Conservation (phyloP, 805 yeast genomes). For the Saccharomycopsis sp. region DNA sequence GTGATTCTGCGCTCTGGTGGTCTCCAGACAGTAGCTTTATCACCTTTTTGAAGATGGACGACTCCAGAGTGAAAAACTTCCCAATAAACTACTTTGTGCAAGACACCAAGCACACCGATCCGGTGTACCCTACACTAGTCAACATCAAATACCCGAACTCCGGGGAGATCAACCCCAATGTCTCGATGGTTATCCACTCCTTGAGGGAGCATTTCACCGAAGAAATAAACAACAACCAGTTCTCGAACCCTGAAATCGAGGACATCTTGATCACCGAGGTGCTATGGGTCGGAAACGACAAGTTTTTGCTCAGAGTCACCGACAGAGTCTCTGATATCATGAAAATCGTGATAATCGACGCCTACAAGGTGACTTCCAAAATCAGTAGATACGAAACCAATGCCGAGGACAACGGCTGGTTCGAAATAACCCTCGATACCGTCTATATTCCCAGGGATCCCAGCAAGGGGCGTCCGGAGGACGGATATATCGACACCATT, state of each 20-base stretch:
- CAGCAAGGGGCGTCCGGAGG: conserved; percentile 35
- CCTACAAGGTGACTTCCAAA: conserved; percentile 30
- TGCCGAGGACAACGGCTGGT: conserved; percentile 56
- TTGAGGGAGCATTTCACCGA: conserved; percentile 29
- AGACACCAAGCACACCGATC: conserved; percentile 21
- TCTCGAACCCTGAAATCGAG: conserved; percentile 30
- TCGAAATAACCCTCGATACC: conserved; percentile 66
- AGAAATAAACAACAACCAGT: conserved; percentile 37
- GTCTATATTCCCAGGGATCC: conserved; percentile 47
- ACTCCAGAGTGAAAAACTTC: conserved; percentile 48
- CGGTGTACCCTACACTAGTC: conserved; percentile 40
- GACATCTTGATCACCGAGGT: conserved; percentile 59
- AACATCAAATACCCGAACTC: conserved; percentile 66
- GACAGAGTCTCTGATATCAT: conserved; percentile 63
- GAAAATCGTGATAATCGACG: conserved; percentile 49
- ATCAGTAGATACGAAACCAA: conserved; percentile 42
- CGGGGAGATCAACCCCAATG: conserved; percentile 54
- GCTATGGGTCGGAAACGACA: conserved; percentile 55
- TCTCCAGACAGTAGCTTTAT: conserved; percentile 52
- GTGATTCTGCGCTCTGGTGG: conserved; percentile 68
- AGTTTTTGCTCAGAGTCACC: conserved; percentile 49
- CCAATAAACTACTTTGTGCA: conserved; percentile 43
- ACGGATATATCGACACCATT: conserved; percentile 79
- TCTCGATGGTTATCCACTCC: conserved; percentile 40
- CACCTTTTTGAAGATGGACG: conserved; percentile 52